Evolutionary conservation across 306 rosid genomes (phyloP).

Genomic region (Cucurbita ficifolia): DNA sequence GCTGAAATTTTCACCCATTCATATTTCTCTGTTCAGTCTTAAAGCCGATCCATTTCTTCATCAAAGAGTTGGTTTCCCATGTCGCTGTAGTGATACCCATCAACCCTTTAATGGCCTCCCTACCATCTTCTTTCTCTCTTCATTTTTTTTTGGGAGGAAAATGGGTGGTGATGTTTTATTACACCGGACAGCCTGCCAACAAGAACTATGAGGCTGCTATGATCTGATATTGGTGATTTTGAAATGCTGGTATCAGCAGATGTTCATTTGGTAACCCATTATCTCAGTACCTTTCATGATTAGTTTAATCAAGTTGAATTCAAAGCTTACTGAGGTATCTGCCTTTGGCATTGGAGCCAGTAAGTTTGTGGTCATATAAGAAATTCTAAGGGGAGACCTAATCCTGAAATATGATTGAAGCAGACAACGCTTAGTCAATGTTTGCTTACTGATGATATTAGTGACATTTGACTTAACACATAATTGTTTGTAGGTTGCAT

Average conservation of each 20-base stretch:
- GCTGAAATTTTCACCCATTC: background rate
- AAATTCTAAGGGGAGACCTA: background rate
- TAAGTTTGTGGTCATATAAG: background rate
- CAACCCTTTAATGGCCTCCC: constrained; percentile 13
- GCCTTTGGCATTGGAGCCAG: background rate
- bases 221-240: background rate
- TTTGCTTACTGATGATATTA: constrained; percentile 17
- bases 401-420: background rate
- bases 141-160: constrained; percentile 9
- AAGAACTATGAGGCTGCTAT: too few relatives aligned
- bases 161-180: constrained; percentile 49
- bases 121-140: constrained; percentile 1
- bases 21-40: background rate
- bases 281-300: background rate
- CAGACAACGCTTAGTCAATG: constrained; percentile 1
- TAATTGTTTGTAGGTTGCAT: constrained; percentile 28
- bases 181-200: too few relatives aligned
- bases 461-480: background rate
- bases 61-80: constrained; percentile 35
- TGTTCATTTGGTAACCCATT: background rate
- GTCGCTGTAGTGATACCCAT: constrained; percentile 39
- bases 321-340: background rate
- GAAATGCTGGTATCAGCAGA: background rate
- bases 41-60: constrained; percentile 10
- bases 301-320: background rate